phyloP scores from a whole-genome alignment of 352 stramenopile species.

The Pythium utonaiense region DNA sequence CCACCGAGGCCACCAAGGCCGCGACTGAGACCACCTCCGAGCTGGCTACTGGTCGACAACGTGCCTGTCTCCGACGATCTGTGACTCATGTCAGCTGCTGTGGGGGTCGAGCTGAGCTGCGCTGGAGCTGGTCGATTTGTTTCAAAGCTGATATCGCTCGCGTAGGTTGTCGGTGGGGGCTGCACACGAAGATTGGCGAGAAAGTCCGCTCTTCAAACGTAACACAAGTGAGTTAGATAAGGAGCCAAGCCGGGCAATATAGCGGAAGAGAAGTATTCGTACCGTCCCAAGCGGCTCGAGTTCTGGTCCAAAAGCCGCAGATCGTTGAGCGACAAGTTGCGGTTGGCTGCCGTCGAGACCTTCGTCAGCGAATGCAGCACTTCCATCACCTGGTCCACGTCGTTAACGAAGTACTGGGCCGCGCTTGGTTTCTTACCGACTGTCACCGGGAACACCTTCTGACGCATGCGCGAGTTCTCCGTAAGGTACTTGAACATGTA shows the following conservation, averaged over 20 bases:
- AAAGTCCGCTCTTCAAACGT: slow-evolving; percentile 27
- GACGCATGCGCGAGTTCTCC: slow-evolving; percentile 56
- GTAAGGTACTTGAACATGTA: slow-evolving; percentile 93
- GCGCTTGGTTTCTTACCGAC: slow-evolving; percentile 98
- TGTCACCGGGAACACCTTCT: slow-evolving; percentile 93
- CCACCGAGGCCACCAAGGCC: slow-evolving; percentile 3
- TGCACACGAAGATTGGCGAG: slow-evolving; percentile 23
- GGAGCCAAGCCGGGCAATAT: slow-evolving; percentile 7
- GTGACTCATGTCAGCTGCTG: slow-evolving; percentile 11
- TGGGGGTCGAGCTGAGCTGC: slow-evolving; percentile 18
- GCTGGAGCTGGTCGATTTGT: slow-evolving; percentile 2
- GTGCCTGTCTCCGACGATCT: slow-evolving; percentile 11
- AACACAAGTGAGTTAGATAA: slow-evolving; percentile 2
- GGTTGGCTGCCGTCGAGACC: slow-evolving; percentile 77
- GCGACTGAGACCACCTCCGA: slow-evolving; percentile 12
- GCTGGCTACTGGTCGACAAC: slow-evolving; percentile 2
- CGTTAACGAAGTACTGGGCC: slow-evolving; percentile 97
- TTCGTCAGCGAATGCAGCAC: slow-evolving; percentile 87
- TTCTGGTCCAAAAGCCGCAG: slow-evolving; percentile 61
- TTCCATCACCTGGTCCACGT: slow-evolving; percentile 95
- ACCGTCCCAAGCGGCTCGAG: slow-evolving; percentile 38
- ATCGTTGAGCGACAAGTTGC: slow-evolving; percentile 85
- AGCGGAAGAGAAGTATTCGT: slow-evolving; percentile 20
- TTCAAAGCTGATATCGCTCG: slow-evolving; percentile 23
- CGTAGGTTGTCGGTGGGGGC: slow-evolving; percentile 8